These are phyloP conservation scores for Amphirosellinia nigrospora DNA, from an alignment of 495 filamentous ascomycete genomes.

Conservation along the genomic window DNA sequence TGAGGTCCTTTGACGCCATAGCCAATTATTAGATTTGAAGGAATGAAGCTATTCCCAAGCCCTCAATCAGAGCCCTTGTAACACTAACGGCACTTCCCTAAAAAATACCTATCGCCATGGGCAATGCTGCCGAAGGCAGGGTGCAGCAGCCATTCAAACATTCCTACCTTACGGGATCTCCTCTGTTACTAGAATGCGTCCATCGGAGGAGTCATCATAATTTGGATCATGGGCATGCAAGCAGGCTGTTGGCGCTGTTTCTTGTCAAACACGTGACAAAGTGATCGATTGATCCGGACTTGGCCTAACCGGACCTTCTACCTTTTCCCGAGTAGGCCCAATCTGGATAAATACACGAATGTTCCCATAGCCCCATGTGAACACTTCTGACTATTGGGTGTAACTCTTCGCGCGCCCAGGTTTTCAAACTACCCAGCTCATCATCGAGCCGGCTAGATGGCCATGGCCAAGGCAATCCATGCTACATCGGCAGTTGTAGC, in stretches of 20 bases:
- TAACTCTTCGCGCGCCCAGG: neutral
- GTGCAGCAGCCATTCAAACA: neutral
- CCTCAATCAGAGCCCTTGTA: too few relatives aligned
- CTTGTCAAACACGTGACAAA: slow-evolving; percentile 4
- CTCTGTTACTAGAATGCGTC: neutral
- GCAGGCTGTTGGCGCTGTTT: neutral
- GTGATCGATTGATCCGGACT: slow-evolving; percentile 6
- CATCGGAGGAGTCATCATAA: neutral
- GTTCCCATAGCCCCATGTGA: slow-evolving; percentile 1
- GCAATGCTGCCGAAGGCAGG: neutral
- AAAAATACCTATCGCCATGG: neutral
- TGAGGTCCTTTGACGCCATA: too few relatives aligned
- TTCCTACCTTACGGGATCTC: neutral
- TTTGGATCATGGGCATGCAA: neutral
- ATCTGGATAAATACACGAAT: slow-evolving; percentile 26
- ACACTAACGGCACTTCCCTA: neutral
- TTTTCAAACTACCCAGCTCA: neutral
- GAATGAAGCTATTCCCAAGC: too few relatives aligned
- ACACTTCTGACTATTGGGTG: slow-evolving; percentile 12
- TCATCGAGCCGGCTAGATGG: slow-evolving; percentile 15
- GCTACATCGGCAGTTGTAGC: slow-evolving; percentile 39
- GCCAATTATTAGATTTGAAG: too few relatives aligned
- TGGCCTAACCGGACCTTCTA: slow-evolving; percentile 15
- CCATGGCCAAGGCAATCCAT: slow-evolving; percentile 13
- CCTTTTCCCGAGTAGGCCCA: slow-evolving; percentile 16